These are phyloP conservation scores for Helminthosporium solani DNA, from an alignment of 2,329 filamentous ascomycete species.

Conservation along the genomic window DNA sequence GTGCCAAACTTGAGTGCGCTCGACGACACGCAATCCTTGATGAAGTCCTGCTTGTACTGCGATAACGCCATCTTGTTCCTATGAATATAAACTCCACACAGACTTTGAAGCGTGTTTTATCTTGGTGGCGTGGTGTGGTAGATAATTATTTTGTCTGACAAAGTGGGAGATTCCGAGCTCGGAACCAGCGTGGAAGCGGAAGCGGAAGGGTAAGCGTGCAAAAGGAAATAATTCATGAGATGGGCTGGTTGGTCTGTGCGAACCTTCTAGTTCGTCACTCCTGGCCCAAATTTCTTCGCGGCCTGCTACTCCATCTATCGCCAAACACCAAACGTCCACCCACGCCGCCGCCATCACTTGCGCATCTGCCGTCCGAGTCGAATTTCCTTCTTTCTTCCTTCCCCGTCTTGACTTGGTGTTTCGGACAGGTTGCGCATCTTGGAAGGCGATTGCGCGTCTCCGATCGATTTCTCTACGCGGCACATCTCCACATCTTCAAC, in stretches of 20 bases:
- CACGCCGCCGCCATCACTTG: conserved; percentile 25
- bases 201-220: no score
- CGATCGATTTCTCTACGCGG: conserved; percentile 12
- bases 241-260: conserved; percentile 20
- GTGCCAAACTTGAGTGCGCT: conserved; percentile 77
- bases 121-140: no score
- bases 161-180: conserved; percentile 40
- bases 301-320: conserved; percentile 13
- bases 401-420: conserved; percentile 19
- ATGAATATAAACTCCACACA: no score
- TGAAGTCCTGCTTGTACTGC: conserved; percentile 65
- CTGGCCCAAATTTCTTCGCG: conserved; percentile 35
- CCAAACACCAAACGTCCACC: conserved; percentile 16
- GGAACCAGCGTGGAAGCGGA: conserved; percentile 20
- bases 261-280: conserved; percentile 20
- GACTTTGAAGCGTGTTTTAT: no score
- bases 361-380: conserved; percentile 24
- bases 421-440: conserved; percentile 15
- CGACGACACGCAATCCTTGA: conserved; percentile 66
- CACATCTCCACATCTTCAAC: conserved; percentile 22
- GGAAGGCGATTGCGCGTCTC: conserved; percentile 20
- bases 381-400: conserved; percentile 9
- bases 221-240: no score
- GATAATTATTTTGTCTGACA: no score
- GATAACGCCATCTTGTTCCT: conserved; percentile 35